phyloP scores from a whole-genome alignment of 2,329 filamentous ascomycete species.

The Ceratocystis albifundus region DNA sequence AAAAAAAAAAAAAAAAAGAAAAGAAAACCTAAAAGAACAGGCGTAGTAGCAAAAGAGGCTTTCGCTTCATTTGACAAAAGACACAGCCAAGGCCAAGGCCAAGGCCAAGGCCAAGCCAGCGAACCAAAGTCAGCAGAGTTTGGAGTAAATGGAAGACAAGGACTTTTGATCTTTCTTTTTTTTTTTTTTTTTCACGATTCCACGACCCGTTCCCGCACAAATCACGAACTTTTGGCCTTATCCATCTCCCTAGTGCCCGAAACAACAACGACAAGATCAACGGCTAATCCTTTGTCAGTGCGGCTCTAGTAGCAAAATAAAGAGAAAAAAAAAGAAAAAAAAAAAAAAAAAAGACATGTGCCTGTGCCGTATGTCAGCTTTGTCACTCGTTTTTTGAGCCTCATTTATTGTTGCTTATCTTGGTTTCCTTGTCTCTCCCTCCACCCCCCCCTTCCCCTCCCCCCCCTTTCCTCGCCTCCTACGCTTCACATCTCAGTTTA shows the following conservation, averaged over 20 bases:
- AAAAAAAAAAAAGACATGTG: background rate
- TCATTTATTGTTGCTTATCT: background rate
- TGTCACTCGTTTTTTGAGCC: conserved; percentile 7
- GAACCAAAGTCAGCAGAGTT: background rate
- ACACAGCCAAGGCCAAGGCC: background rate
- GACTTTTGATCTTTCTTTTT: conserved; percentile 1
- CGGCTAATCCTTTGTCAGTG: background rate
- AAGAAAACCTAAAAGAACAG: background rate
- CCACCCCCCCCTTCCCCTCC: background rate
- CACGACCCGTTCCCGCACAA: background rate
- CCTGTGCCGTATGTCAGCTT: background rate
- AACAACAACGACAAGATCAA: background rate
- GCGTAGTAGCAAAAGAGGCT: background rate
- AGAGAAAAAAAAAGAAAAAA: too few species aligned
- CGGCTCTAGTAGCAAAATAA: background rate
- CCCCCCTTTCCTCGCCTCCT: background rate
- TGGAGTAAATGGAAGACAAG: background rate
- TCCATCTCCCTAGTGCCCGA: background rate
- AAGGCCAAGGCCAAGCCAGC: background rate
- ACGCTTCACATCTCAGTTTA: background rate
- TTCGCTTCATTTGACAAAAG: background rate
- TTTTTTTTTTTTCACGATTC: background rate
- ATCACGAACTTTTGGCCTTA: background rate
- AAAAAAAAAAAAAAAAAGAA: background rate
- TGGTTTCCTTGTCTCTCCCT: conserved; percentile 8